These are phyloP conservation scores for Earliella scabrosa DNA, from an alignment of 1,284 basidiomycete genomes.

Conservation along the genomic window DNA sequence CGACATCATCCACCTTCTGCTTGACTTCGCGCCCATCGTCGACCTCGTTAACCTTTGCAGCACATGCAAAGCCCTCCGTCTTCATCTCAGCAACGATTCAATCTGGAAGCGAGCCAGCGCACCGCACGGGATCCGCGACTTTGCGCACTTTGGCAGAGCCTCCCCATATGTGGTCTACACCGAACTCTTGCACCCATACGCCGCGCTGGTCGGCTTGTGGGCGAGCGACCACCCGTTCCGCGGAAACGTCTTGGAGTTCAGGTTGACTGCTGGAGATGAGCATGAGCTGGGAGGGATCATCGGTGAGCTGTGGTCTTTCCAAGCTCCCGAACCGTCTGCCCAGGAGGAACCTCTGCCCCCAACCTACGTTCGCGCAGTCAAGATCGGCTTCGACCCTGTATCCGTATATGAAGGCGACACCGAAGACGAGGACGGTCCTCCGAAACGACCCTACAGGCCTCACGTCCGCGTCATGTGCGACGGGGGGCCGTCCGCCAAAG, in stretches of 20 bases:
- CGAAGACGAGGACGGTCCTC: background rate
- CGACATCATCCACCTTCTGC: conserved; percentile 25
- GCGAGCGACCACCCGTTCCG: conserved; percentile 29
- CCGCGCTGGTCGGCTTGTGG: conserved; percentile 30
- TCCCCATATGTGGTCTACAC: conserved; percentile 27
- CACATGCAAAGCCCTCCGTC: conserved; percentile 23
- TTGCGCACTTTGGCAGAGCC: conserved; percentile 16
- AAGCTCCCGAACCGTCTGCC: background rate
- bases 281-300: conserved; percentile 28
- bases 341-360: conserved; percentile 15
- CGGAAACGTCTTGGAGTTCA: conserved; percentile 31
- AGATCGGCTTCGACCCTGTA: conserved; percentile 25
- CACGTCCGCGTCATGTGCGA: conserved; percentile 10
- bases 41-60: conserved; percentile 25
- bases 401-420: background rate
- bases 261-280: conserved; percentile 20
- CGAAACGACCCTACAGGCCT: no score
- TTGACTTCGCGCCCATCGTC: conserved; percentile 12
- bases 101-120: conserved; percentile 26
- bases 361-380: conserved; percentile 20
- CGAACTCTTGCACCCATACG: conserved; percentile 28
- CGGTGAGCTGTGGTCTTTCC: conserved; percentile 28
- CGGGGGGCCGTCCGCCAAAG: background rate
- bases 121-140: conserved; percentile 23
- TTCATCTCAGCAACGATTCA: conserved; percentile 19